Percentiles rank a stretch among this genome's conserved stretches.
Evolutionary conservation across 192 early-diverging fungal species (phyloP).

Genomic region (Lobosporangium transversale): DNA sequence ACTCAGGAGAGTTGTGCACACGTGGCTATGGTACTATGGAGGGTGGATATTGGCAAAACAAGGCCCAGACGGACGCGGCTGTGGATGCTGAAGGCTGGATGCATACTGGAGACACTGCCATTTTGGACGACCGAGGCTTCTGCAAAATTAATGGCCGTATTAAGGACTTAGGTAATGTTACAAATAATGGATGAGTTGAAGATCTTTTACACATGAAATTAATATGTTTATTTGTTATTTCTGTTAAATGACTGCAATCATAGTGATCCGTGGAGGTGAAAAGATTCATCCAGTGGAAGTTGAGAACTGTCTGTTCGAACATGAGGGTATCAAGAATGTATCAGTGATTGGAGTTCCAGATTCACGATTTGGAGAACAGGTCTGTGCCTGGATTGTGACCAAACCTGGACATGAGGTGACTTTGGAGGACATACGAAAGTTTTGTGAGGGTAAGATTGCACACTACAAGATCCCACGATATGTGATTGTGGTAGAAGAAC

Average conservation of each 20-base stretch:
- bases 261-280: slow-evolving; percentile 64
- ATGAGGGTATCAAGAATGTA: slow-evolving; percentile 55
- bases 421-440: slow-evolving; percentile 44
- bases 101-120: slow-evolving; percentile 60
- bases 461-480: slow-evolving; percentile 60
- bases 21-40: slow-evolving; percentile 58
- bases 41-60: slow-evolving; percentile 57
- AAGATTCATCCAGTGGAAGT: slow-evolving; percentile 61
- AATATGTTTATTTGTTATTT: background rate
- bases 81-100: slow-evolving; percentile 57
- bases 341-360: slow-evolving; percentile 60
- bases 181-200: too few relatives aligned
- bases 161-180: slow-evolving; percentile 53
- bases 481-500: slow-evolving; percentile 34
- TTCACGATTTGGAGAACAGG: slow-evolving; percentile 54
- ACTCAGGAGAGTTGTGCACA: slow-evolving; percentile 56
- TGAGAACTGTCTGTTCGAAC: slow-evolving; percentile 55
- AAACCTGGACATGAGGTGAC: slow-evolving; percentile 35
- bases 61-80: slow-evolving; percentile 49
- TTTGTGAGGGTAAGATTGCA: slow-evolving; percentile 55
- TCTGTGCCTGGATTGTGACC: slow-evolving; percentile 59
- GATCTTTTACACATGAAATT: too few relatives aligned
- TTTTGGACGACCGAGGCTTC: slow-evolving; percentile 57
- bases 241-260: background rate
- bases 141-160: slow-evolving; percentile 60